Conservation (phyloP, 352 stramenopile genomes). For the Pythium rhizo-oryzae region DNA sequence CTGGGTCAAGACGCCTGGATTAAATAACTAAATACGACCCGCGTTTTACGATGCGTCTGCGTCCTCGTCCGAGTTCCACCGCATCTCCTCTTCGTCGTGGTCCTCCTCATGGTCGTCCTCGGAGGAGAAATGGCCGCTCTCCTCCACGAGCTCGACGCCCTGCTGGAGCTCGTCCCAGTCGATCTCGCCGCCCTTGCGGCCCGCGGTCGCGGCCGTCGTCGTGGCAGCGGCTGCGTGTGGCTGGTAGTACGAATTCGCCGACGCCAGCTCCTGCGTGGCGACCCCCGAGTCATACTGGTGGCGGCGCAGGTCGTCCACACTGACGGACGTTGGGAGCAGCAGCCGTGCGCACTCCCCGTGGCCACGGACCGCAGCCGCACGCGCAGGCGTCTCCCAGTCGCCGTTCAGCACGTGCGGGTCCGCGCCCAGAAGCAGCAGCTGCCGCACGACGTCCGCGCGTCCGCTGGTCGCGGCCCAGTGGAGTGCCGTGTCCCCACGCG, state of each 20-base stretch:
- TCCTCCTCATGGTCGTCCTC: conserved; percentile 65
- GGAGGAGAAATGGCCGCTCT: conserved; percentile 71
- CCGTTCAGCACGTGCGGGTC: conserved; percentile 49
- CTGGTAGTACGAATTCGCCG: conserved; percentile 34
- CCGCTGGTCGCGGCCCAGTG: conserved; percentile 69
- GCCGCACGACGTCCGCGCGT: conserved; percentile 36
- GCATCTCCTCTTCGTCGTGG: conserved; percentile 3
- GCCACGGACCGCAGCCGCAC: conserved; percentile 47
- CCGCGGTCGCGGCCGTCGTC: not conserved
- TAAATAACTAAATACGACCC: not conserved
- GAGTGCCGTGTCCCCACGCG: conserved; percentile 67
- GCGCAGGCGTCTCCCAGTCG: conserved; percentile 57
- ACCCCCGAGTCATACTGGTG: not conserved
- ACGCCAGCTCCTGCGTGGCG: conserved; percentile 12
- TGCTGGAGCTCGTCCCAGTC: conserved; percentile 76
- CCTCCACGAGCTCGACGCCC: conserved; percentile 74
- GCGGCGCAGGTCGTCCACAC: not conserved
- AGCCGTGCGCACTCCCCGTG: conserved; percentile 55
- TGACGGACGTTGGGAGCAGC: conserved; percentile 28
- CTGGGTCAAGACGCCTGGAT: not conserved
- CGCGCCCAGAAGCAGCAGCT: conserved; percentile 48
- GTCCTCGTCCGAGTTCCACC: no score
- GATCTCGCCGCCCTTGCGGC: not conserved
- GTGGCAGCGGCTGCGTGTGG: not conserved
- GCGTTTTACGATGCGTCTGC: not conserved